Conservation (phyloP, 306 rosid species). For the Aeschynomene evenia region DNA sequence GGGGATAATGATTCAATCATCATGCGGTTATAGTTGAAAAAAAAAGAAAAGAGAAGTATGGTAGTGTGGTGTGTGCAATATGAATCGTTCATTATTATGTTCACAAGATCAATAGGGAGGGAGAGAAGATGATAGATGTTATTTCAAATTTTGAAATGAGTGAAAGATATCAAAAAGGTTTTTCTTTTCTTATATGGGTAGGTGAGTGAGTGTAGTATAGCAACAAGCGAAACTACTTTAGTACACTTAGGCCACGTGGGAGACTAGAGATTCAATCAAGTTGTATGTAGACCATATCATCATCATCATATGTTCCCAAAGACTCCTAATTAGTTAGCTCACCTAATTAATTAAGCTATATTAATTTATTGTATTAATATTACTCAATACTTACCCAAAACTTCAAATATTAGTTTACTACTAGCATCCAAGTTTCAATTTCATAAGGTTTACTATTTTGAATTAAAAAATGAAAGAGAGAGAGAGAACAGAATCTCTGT, state of each 20-base stretch:
- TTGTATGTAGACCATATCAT: constrained; percentile 28
- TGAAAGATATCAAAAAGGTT: constrained; percentile 26
- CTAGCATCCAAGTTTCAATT: constrained; percentile 24
- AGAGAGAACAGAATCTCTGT: constrained; percentile 57
- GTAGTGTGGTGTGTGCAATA: constrained; percentile 33
- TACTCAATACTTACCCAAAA: constrained; percentile 15
- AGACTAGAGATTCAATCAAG: constrained; percentile 30
- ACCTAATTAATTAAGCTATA: constrained; percentile 21
- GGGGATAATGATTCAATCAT: constrained; percentile 58
- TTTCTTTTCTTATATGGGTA: constrained; percentile 33
- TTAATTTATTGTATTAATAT: constrained; percentile 24
- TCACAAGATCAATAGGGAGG: constrained; percentile 37
- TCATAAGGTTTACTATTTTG: neutral
- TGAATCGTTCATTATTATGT: constrained; percentile 37
- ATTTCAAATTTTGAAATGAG: constrained; percentile 89
- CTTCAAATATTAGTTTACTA: constrained; percentile 26
- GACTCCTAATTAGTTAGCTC: constrained; percentile 34
- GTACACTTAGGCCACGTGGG: constrained; percentile 58
- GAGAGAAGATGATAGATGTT: constrained; percentile 31
- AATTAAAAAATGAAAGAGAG: neutral
- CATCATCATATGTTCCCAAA: constrained; percentile 14
- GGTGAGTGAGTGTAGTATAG: constrained; percentile 43
- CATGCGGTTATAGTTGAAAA: constrained; percentile 35
- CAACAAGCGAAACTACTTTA: constrained; percentile 37
- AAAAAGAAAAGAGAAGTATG: too few species aligned